A percentile compares a stretch with the other conserved stretches of the same genome.
Conservation (phyloP, 192 early-diverging fungal species). For the Thamnidium elegans region DNA sequence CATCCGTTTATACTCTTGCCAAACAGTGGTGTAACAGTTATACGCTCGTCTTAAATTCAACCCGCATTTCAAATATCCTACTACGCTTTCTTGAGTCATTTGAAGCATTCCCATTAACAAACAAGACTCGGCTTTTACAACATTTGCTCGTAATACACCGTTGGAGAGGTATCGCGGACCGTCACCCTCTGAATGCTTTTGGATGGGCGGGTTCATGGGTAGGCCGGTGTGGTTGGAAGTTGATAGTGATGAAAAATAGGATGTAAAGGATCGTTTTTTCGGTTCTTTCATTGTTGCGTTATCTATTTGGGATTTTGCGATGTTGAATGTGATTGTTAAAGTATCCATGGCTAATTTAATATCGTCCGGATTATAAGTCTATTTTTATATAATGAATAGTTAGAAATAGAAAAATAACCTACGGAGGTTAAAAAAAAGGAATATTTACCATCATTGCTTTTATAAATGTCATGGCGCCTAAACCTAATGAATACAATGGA, state of each 20-base stretch:
- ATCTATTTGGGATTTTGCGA: conserved; percentile 45
- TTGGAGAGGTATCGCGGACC: conserved; percentile 29
- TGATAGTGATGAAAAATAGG: conserved; percentile 26
- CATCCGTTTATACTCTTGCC: conserved; percentile 29
- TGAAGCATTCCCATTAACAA: conserved; percentile 45
- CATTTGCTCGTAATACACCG: conserved; percentile 44
- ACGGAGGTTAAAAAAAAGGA: background rate
- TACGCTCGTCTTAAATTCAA: conserved; percentile 46
- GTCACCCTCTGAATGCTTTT: background rate
- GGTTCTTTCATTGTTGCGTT: conserved; percentile 19
- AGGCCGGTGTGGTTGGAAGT: conserved; percentile 1
- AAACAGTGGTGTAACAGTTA: conserved; percentile 25
- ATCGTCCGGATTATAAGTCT: conserved; percentile 49
- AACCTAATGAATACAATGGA: conserved; percentile 48
- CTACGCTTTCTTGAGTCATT: conserved; percentile 46
- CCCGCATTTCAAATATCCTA: conserved; percentile 49
- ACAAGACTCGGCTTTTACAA: conserved; percentile 46
- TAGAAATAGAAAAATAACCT: too few species aligned
- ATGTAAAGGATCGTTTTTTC: conserved; percentile 28
- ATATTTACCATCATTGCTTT: conserved; percentile 30
- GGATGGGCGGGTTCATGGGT: conserved; percentile 14
- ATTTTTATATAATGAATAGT: background rate
- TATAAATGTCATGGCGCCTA: conserved; percentile 45
- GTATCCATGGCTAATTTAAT: conserved; percentile 41
- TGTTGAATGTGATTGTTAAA: conserved; percentile 36